Percentiles rank a stretch among this genome's conserved stretches.
Evolutionary conservation across 2,329 filamentous ascomycete species (phyloP).

Genomic region (Colletotrichum cuscutae): DNA sequence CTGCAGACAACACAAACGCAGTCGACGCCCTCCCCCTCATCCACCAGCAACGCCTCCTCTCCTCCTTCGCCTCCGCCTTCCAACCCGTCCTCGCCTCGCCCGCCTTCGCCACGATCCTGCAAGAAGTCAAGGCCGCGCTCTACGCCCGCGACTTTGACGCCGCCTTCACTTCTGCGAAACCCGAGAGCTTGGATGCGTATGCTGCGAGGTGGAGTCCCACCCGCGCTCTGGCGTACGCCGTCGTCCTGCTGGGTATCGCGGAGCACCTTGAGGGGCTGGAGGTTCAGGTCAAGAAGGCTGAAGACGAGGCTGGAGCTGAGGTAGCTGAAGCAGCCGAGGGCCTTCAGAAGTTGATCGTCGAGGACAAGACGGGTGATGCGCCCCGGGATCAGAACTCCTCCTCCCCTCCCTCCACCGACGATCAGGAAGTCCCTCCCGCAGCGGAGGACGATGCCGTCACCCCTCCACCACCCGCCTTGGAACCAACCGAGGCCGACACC

Average conservation of each 20-base stretch:
- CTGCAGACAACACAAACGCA: background rate
- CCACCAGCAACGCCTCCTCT: slow-evolving; percentile 74
- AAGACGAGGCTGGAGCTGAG: background rate
- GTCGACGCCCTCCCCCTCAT: background rate
- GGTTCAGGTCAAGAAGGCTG: slow-evolving; percentile 35
- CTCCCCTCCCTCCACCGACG: slow-evolving; percentile 3
- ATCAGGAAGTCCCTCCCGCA: background rate
- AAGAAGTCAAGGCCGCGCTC: slow-evolving; percentile 86
- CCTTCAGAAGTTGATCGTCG: slow-evolving; percentile 38
- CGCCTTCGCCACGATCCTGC: slow-evolving; percentile 68
- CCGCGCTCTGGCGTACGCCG: slow-evolving; percentile 82
- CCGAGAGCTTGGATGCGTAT: slow-evolving; percentile 80
- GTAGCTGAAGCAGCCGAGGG: slow-evolving; percentile 15
- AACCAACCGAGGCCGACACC: background rate
- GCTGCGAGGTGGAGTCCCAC: slow-evolving; percentile 91
- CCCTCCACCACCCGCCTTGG: background rate
- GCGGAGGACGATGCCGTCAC: background rate
- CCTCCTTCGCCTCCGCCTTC: slow-evolving; percentile 78
- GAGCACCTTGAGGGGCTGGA: slow-evolving; percentile 43
- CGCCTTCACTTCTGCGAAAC: slow-evolving; percentile 72
- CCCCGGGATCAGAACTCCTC: background rate
- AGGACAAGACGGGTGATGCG: slow-evolving; percentile 25
- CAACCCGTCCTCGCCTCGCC: slow-evolving; percentile 57
- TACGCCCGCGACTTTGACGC: slow-evolving; percentile 85
- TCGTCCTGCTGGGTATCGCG: slow-evolving; percentile 56